Evolutionary conservation across 306 rosid species (phyloP).

Genomic region (Lathyrus sativus): DNA sequence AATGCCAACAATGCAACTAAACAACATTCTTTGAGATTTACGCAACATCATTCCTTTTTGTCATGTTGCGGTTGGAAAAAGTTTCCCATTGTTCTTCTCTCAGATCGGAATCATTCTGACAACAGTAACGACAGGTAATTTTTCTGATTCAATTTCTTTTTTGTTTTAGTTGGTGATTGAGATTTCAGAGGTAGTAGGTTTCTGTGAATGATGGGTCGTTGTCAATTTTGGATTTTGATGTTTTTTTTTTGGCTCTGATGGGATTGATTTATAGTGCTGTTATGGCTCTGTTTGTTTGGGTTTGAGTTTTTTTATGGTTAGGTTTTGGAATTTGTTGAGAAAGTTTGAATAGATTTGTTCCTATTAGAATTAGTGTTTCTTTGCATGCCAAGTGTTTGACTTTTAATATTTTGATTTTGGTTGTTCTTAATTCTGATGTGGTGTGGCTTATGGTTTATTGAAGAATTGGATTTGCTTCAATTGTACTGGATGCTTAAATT

Average conservation of each 20-base stretch:
- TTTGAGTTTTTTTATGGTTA: slow-evolving; percentile 13
- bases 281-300: slow-evolving; percentile 15
- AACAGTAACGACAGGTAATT: slow-evolving; percentile 31
- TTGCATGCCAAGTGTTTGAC: slow-evolving; percentile 15
- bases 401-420: slow-evolving; percentile 3
- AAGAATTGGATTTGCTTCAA: slow-evolving; percentile 18
- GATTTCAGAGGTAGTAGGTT: slow-evolving; percentile 9
- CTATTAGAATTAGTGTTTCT: not conserved
- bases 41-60: slow-evolving; percentile 33
- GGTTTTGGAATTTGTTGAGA: slow-evolving; percentile 9
- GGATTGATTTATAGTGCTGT: slow-evolving; percentile 13
- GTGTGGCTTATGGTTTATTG: not conserved
- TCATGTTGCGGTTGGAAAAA: slow-evolving; percentile 35
- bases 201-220: slow-evolving; percentile 32
- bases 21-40: slow-evolving; percentile 44
- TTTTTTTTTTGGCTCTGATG: too few relatives aligned
- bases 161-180: not conserved
- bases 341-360: slow-evolving; percentile 17
- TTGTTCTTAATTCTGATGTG: slow-evolving; percentile 29
- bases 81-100: slow-evolving; percentile 30
- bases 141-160: slow-evolving; percentile 36
- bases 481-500: slow-evolving; percentile 27
- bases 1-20: slow-evolving; percentile 43
- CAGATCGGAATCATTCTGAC: slow-evolving; percentile 47
- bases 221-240: too few relatives aligned